Evolutionary conservation across 805 yeast species (phyloP).

Genomic region (Ogataea saltuana): DNA sequence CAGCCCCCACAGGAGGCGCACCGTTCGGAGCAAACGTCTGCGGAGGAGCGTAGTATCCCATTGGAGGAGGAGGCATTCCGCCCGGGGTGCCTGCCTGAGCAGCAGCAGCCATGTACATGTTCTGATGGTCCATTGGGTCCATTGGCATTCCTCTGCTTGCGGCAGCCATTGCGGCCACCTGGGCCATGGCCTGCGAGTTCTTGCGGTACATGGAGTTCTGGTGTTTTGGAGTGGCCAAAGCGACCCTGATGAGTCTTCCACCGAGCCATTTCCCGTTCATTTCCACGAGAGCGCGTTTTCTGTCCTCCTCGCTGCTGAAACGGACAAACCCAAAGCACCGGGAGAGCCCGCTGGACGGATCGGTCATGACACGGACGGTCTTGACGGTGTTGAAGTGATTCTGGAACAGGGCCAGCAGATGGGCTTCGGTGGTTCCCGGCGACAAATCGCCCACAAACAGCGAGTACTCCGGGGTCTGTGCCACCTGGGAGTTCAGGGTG

Average conservation of each 20-base stretch:
- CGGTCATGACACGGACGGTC: constrained; percentile 84
- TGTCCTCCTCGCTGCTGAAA: constrained; percentile 67
- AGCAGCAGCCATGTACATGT: constrained; percentile 24
- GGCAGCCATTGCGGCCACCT: constrained; percentile 15
- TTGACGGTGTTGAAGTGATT: constrained; percentile 64
- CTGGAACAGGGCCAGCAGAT: constrained; percentile 69
- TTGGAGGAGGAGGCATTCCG: constrained; percentile 21
- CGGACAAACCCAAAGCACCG: constrained; percentile 82
- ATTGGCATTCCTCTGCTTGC: constrained; percentile 20
- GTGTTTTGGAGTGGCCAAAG: constrained; percentile 74
- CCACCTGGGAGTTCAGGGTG: constrained; percentile 67
- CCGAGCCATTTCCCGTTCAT: constrained; percentile 84
- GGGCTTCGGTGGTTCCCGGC: constrained; percentile 79
- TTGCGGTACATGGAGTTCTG: constrained; percentile 27
- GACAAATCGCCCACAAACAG: constrained; percentile 82
- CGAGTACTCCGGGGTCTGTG: constrained; percentile 74
- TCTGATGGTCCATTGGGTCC: constrained; percentile 27
- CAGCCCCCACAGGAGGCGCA: constrained; percentile 13
- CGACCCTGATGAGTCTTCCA: constrained; percentile 74
- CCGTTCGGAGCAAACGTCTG: constrained; percentile 22
- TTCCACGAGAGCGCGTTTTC: constrained; percentile 65
- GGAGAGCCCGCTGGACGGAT: constrained; percentile 74
- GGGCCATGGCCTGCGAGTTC: constrained; percentile 15
- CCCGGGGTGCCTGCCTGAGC: constrained; percentile 20
- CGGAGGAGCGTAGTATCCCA: constrained; percentile 28